These are phyloP conservation scores for Penicillium sp. DNA, from an alignment of 2,329 filamentous ascomycete genomes.

Conservation along the genomic window DNA sequence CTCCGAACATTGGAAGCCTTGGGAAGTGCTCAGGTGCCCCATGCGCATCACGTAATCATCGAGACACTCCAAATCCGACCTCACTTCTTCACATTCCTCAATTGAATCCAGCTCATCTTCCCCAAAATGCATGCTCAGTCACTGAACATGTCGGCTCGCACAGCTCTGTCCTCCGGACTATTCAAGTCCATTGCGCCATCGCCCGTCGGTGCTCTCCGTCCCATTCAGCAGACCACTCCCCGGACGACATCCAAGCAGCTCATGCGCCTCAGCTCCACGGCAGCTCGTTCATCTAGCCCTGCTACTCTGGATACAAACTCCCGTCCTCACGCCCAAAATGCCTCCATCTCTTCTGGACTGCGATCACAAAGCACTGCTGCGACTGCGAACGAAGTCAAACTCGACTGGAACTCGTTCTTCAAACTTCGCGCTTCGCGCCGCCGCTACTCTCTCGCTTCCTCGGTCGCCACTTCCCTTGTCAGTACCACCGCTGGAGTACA, in stretches of 20 bases:
- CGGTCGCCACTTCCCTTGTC: constrained; percentile 63
- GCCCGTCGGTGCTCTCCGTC: constrained; percentile 23
- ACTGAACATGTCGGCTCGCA: constrained; percentile 36
- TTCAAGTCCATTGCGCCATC: constrained; percentile 27
- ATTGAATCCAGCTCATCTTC: constrained; percentile 2
- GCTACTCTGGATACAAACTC: constrained; percentile 17
- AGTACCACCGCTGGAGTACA: constrained; percentile 56
- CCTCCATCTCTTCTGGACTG: constrained; percentile 12
- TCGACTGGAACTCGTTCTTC: constrained; percentile 93
- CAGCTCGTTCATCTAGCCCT: constrained; percentile 14
- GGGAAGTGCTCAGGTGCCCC: neutral
- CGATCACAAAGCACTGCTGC: constrained; percentile 34
- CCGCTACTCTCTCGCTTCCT: constrained; percentile 78
- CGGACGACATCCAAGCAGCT: constrained; percentile 26
- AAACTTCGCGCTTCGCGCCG: constrained; percentile 82
- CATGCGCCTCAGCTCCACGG: constrained; percentile 24
- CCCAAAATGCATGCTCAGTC: constrained; percentile 28
- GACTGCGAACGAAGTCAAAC: constrained; percentile 40
- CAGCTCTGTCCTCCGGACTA: constrained; percentile 31
- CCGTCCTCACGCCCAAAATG: constrained; percentile 10
- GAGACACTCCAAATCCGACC: constrained; percentile 10
- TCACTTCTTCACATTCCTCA: constrained; percentile 8
- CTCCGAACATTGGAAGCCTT: neutral
- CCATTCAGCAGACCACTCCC: constrained; percentile 12
- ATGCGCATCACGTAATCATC: neutral